Conservation (phyloP, 768 basidiomycete genomes). For the Pisolithus albus region DNA sequence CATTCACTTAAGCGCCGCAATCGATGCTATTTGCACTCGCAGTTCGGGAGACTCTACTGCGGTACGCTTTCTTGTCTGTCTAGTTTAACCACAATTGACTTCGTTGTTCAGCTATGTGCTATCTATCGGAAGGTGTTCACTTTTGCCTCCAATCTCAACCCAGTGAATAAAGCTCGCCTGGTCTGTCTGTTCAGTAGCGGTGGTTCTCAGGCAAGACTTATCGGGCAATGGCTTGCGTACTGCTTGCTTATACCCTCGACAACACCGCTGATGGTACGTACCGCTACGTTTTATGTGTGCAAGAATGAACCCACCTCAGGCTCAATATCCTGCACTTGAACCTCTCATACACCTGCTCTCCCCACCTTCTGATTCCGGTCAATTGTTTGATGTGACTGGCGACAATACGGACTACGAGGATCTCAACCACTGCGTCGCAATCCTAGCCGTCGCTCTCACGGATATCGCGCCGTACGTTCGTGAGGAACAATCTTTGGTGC, state of each 20-base stretch:
- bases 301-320: constrained; percentile 24
- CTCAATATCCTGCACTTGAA: constrained; percentile 43
- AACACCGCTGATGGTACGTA: constrained; percentile 10
- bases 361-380: constrained; percentile 32
- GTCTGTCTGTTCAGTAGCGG: constrained; percentile 47
- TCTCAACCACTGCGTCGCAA: constrained; percentile 45
- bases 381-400: constrained; percentile 48
- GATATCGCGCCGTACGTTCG: constrained; percentile 52
- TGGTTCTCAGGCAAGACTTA: constrained; percentile 41
- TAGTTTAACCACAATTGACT: not conserved
- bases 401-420: constrained; percentile 56
- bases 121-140: constrained; percentile 41
- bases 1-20: constrained; percentile 38
- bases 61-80: constrained; percentile 11
- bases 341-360: constrained; percentile 46
- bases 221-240: constrained; percentile 55
- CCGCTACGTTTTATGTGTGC: not conserved
- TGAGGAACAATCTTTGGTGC: constrained; percentile 8
- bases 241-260: constrained; percentile 14
- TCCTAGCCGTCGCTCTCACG: constrained; percentile 54
- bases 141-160: constrained; percentile 34
- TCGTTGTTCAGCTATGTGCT: constrained; percentile 36
- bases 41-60: constrained; percentile 28
- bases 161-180: constrained; percentile 45
- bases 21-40: constrained; percentile 40